A percentile compares a stretch with the other conserved stretches of the same genome.
Conservation (phyloP, 148 eudicot genomes). For the Rhododendron ovatum region DNA sequence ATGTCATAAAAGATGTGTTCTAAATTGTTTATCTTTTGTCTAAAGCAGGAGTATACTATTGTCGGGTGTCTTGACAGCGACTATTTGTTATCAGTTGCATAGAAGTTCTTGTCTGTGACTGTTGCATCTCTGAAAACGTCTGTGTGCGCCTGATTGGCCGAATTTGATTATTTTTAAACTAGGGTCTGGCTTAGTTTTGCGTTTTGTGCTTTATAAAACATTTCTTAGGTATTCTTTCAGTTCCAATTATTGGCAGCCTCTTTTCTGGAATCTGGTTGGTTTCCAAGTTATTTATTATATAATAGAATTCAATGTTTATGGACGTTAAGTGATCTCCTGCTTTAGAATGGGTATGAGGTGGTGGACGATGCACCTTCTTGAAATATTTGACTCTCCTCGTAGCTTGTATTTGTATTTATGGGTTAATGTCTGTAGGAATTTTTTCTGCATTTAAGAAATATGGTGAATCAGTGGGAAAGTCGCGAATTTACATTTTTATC, state of each 20-base stretch:
- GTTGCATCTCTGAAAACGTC: background rate
- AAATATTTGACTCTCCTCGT: background rate
- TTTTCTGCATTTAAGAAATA: background rate
- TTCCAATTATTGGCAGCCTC: background rate
- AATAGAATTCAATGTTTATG: background rate
- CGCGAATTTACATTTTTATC: background rate
- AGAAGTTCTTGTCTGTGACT: background rate
- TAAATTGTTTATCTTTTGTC: background rate
- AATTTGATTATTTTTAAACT: background rate
- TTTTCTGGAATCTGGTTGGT: background rate
- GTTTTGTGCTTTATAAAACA: background rate
- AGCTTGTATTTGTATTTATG: background rate
- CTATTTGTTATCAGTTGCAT: background rate
- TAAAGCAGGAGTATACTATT: background rate
- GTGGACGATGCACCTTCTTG: background rate
- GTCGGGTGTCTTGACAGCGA: background rate
- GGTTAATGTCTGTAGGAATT: background rate
- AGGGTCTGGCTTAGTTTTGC: background rate
- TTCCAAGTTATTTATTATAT: background rate
- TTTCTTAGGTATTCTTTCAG: background rate
- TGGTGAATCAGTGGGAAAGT: background rate
- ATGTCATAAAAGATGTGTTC: background rate
- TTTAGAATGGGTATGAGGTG: background rate
- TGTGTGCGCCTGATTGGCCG: background rate
- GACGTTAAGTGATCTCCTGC: background rate